Evolutionary conservation across 768 basidiomycete genomes (phyloP).

Genomic region (Lyophyllum atratum): DNA sequence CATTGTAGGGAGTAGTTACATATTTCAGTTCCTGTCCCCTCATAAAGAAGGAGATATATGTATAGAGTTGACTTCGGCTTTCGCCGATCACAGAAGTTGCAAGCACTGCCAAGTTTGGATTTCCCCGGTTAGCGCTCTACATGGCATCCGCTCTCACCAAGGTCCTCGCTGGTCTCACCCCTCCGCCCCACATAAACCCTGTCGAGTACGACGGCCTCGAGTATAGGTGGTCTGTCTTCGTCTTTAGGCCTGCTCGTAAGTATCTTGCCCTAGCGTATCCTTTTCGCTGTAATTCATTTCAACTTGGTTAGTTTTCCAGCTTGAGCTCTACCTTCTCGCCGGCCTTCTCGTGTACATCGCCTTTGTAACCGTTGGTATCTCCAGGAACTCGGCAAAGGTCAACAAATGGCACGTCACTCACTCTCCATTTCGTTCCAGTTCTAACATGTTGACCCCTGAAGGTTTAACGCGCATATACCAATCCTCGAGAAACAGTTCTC

Average conservation of each 20-base stretch:
- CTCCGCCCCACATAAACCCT: conserved; percentile 54
- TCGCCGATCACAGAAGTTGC: conserved; percentile 8
- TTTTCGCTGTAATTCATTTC: conserved; percentile 6
- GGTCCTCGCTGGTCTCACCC: conserved; percentile 47
- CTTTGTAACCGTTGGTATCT: conserved; percentile 61
- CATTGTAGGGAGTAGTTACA: conserved; percentile 2
- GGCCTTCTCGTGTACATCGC: conserved; percentile 57
- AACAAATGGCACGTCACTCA: conserved; percentile 61
- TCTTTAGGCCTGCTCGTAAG: conserved; percentile 80
- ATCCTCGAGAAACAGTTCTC: conserved; percentile 77
- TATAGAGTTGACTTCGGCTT: conserved; percentile 5
- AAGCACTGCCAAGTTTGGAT: no score
- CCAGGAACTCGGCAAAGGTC: conserved; percentile 58
- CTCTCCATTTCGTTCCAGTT: conserved; percentile 10
- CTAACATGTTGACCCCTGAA: conserved; percentile 29
- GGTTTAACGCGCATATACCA: conserved; percentile 60
- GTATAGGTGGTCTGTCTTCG: conserved; percentile 71
- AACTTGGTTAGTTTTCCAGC: conserved; percentile 55
- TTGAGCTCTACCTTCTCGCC: conserved; percentile 59
- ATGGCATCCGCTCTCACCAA: conserved; percentile 35
- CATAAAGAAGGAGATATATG: neutral
- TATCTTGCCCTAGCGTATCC: conserved; percentile 7
- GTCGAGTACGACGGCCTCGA: conserved; percentile 75
- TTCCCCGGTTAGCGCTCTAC: neutral
- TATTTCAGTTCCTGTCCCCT: neutral